These are phyloP conservation scores for Panaeolus cyanescens DNA, from an alignment of 768 basidiomycete genomes.

Conservation along the genomic window DNA sequence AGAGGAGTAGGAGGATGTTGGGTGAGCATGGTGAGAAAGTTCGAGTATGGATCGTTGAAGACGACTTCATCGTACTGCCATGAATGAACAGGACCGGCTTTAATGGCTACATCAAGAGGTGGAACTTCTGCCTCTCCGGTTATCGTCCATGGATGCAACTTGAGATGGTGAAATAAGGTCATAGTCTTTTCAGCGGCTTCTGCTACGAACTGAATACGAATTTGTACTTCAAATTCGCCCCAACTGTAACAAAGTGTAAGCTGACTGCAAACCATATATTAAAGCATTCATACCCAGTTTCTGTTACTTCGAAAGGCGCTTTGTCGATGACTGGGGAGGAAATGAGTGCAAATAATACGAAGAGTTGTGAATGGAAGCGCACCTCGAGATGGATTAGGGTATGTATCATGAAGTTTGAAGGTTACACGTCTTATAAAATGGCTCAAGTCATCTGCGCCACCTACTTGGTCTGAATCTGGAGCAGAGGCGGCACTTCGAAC, in stretches of 20 bases:
- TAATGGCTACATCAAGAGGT: conserved; percentile 64
- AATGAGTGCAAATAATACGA: neutral
- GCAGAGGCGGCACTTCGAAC: conserved; percentile 85
- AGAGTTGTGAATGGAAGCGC: conserved; percentile 22
- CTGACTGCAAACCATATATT: neutral
- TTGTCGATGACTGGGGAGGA: conserved; percentile 75
- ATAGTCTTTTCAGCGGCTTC: conserved; percentile 93
- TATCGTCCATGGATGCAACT: conserved; percentile 87
- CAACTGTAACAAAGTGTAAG: conserved; percentile 53
- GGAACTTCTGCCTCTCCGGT: conserved; percentile 67
- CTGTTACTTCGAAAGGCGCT: conserved; percentile 92
- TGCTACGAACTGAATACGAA: conserved; percentile 84
- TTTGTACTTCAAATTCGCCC: conserved; percentile 98
- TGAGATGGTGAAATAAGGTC: conserved; percentile 88
- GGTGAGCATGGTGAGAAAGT: conserved; percentile 81
- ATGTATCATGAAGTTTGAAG: conserved; percentile 97
- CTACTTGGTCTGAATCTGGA: conserved; percentile 74
- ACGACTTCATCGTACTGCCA: conserved; percentile 99
- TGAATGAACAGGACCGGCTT: conserved; percentile 81
- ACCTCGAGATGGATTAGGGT: conserved; percentile 90
- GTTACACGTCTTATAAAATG: conserved; percentile 96
- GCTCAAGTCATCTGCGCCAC: conserved; percentile 86
- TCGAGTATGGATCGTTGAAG: conserved; percentile 89
- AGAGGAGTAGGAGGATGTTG: conserved; percentile 84
- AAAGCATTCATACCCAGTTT: conserved; percentile 74